Evolutionary conservation across 352 stramenopile genomes (phyloP).

Genomic region (Phytophthora cajani): DNA sequence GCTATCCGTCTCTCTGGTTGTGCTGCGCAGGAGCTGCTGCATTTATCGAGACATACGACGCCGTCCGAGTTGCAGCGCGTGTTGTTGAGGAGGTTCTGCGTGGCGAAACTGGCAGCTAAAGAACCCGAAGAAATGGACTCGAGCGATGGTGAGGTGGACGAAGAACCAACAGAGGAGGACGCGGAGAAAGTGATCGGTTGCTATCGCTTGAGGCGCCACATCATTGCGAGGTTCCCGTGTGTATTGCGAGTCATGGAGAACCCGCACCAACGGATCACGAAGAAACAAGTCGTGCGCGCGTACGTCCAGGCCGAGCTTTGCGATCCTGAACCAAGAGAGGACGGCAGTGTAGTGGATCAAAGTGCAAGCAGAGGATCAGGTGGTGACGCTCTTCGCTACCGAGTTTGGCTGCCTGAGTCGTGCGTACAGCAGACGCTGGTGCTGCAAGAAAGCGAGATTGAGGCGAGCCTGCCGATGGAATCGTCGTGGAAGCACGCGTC

Average conservation of each 20-base stretch:
- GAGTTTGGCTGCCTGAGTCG: slow-evolving; percentile 53
- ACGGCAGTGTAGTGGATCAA: not conserved
- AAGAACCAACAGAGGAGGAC: slow-evolving; percentile 1
- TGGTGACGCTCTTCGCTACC: slow-evolving; percentile 38
- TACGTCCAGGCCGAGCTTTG: slow-evolving; percentile 71
- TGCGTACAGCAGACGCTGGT: slow-evolving; percentile 60
- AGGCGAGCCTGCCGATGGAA: slow-evolving; percentile 48
- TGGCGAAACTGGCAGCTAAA: not conserved
- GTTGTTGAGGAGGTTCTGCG: slow-evolving; percentile 22
- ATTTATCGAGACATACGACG: slow-evolving; percentile 21
- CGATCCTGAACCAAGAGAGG: slow-evolving; percentile 7
- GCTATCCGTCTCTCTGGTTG: slow-evolving; percentile 14
- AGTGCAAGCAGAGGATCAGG: not conserved
- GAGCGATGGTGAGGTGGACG: not conserved
- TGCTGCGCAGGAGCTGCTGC: slow-evolving; percentile 24
- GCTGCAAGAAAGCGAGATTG: slow-evolving; percentile 58
- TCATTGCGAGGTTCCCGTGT: slow-evolving; percentile 54
- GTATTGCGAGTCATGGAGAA: slow-evolving; percentile 44
- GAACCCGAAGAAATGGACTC: not conserved
- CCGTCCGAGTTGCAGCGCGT: slow-evolving; percentile 24
- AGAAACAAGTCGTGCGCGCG: slow-evolving; percentile 42
- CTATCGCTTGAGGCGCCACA: slow-evolving; percentile 31
- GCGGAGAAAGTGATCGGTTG: not conserved
- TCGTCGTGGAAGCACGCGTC: slow-evolving; percentile 46
- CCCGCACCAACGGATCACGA: slow-evolving; percentile 48